Evolutionary conservation across 257 asterid genomes (phyloP).

Genomic region (Voacanga thouarsii): DNA sequence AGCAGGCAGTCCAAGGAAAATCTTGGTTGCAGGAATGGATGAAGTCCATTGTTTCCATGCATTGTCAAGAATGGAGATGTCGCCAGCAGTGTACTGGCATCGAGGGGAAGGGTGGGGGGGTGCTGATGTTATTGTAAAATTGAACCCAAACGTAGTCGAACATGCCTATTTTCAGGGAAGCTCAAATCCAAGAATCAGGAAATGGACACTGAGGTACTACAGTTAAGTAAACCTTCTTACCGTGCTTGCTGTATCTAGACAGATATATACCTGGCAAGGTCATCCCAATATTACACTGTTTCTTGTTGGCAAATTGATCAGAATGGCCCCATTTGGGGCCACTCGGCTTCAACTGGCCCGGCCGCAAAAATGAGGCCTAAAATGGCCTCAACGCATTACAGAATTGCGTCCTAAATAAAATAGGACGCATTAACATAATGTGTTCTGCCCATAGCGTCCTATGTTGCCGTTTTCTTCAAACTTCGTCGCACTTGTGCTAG

Average conservation of each 20-base stretch:
- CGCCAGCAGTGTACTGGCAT: slow-evolving; percentile 36
- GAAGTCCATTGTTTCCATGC: slow-evolving; percentile 51
- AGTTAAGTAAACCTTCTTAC: slow-evolving; percentile 36
- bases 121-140: slow-evolving; percentile 58
- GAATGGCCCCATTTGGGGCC: no score
- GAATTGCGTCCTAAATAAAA: no score
- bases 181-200: slow-evolving; percentile 54
- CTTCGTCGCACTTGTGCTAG: no score
- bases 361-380: no score
- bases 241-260: slow-evolving; percentile 26
- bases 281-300: slow-evolving; percentile 46
- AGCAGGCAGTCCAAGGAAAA: slow-evolving; percentile 56
- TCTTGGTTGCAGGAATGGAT: slow-evolving; percentile 41
- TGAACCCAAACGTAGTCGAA: slow-evolving; percentile 65
- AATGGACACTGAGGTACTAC: slow-evolving; percentile 68
- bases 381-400: no score
- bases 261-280: slow-evolving; percentile 46
- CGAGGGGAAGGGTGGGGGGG: no score
- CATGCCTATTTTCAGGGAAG: slow-evolving; percentile 46
- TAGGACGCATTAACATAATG: no score
- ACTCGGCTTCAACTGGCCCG: no score
- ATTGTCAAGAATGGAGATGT: slow-evolving; percentile 23
- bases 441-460: no score
- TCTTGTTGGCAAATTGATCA: no score
- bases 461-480: no score